Conservation (phyloP, 192 early-diverging fungal species). For the Backusella circina region DNA sequence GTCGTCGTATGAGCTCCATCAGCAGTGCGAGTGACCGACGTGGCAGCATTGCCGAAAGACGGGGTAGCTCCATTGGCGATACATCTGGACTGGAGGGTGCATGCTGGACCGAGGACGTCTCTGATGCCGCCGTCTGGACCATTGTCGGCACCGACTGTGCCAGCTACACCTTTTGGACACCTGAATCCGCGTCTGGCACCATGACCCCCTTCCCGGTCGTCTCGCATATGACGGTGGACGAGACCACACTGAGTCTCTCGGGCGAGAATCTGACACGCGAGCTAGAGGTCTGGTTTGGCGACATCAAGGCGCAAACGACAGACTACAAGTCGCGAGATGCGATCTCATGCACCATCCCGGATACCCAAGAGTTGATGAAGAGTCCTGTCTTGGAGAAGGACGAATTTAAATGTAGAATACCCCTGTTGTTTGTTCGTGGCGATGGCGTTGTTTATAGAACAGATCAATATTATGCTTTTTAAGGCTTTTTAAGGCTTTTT, state of each 20-base stretch:
- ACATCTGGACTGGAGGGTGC: slow-evolving; percentile 27
- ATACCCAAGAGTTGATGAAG: slow-evolving; percentile 11
- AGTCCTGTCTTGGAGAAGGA: slow-evolving; percentile 17
- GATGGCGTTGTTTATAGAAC: slow-evolving; percentile 45
- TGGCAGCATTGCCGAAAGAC: slow-evolving; percentile 18
- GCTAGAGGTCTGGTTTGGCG: slow-evolving; percentile 68
- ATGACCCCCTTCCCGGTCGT: slow-evolving; percentile 32
- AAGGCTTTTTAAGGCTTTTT: too few species aligned
- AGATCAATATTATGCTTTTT: slow-evolving; percentile 23
- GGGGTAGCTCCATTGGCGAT: slow-evolving; percentile 14
- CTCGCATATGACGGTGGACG: background rate
- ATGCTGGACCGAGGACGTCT: slow-evolving; percentile 74
- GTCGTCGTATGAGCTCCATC: slow-evolving; percentile 17
- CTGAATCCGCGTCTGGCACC: background rate
- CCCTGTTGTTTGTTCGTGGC: slow-evolving; percentile 36
- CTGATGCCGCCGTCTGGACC: slow-evolving; percentile 89
- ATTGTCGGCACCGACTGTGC: slow-evolving; percentile 79
- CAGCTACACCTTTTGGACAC: slow-evolving; percentile 51
- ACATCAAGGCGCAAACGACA: slow-evolving; percentile 44
- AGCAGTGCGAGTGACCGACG: slow-evolving; percentile 18
- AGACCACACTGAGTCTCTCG: slow-evolving; percentile 49
- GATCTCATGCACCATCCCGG: slow-evolving; percentile 38
- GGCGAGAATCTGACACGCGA: slow-evolving; percentile 66
- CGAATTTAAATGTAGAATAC: slow-evolving; percentile 16
- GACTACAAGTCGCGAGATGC: slow-evolving; percentile 45